Base-by-base conservation (phyloP, 2,329 filamentous ascomycete genomes). In the Anthostomella pinea region DNA sequence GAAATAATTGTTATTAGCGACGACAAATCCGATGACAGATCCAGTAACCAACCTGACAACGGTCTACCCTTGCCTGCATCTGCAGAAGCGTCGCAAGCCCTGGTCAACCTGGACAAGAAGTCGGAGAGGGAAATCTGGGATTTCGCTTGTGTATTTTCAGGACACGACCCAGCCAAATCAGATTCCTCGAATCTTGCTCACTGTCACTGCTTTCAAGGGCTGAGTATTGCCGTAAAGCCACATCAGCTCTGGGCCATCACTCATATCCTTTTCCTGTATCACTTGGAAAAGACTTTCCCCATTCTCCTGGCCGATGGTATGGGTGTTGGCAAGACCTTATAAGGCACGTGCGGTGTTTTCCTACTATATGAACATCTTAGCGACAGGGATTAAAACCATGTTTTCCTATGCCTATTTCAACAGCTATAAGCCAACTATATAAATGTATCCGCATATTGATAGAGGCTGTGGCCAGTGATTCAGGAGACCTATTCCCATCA, bases 281-380 rank as follows among this genome's bases (percentile, higher is more conserved):
- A 18, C 15, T 29, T 29, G 6, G 27, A 29, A 29, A 29, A 29
- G 10, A 16, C 27, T 16, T 29, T 29, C 15, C n/a, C n/a, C 15
- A 29, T 29, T 18, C 27, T 29, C 17, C 27, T 29, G 15, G 27
- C 27, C 10, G 27, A 29, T n/a, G 15, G 27, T 18, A 29, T 29
- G 27, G 27, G 27, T n/a, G 27, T 29, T 15, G 27, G 27, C 27
- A 29, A 29, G 27, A 29, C 27, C 27, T 15, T 29, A n/a, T n/a
- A 29, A 15, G 27, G 27, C 15, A 15, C 27, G 11, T 29, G 27
- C 27, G 27, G 27, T 18, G 16, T 29, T 18, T 10, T 29, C 11
- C 27, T 29, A n/a, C n/a, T n/a, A n/a, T n/a, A n/a, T n/a, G n/a
- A n/a, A n/a, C n/a, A n/a, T n/a, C n/a, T n/a, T n/a, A n/a, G n/a